A percentile compares a stretch with the other conserved stretches of the same genome.
These are phyloP conservation scores for Elsinoe batatas DNA, from an alignment of 2,329 filamentous ascomycete species.

Conservation along the genomic window DNA sequence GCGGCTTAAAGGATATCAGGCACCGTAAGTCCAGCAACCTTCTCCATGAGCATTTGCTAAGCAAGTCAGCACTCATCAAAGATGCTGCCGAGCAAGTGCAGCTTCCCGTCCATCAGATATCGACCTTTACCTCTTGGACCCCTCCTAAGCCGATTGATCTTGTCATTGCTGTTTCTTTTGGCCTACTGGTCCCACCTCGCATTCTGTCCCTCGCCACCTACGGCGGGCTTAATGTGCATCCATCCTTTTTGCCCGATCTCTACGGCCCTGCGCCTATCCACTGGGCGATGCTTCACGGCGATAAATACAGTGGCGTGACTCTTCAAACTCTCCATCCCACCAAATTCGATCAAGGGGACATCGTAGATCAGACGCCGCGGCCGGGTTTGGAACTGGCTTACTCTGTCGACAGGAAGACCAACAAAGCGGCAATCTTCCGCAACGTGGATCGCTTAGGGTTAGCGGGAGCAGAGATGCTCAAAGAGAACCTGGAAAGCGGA, in stretches of 20 bases:
- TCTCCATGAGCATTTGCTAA: slow-evolving; percentile 13
- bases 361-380: slow-evolving; percentile 55
- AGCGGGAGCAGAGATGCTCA: slow-evolving; percentile 61
- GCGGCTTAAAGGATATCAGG: slow-evolving; percentile 58
- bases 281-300: slow-evolving; percentile 61
- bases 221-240: slow-evolving; percentile 87
- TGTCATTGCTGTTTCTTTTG: slow-evolving; percentile 88
- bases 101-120: slow-evolving; percentile 61
- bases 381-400: slow-evolving; percentile 39
- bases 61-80: slow-evolving; percentile 59
- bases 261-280: slow-evolving; percentile 80
- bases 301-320: slow-evolving; percentile 59
- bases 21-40: slow-evolving; percentile 43
- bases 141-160: slow-evolving; percentile 59
- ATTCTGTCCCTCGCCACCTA: slow-evolving; percentile 63
- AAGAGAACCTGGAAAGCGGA: slow-evolving; percentile 51
- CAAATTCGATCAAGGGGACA: slow-evolving; percentile 66
- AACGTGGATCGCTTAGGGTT: slow-evolving; percentile 43
- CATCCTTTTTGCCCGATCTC: slow-evolving; percentile 78
- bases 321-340: slow-evolving; percentile 75
- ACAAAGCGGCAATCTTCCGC: background rate
- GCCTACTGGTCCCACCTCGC: slow-evolving; percentile 72
- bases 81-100: slow-evolving; percentile 49
- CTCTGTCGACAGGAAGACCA: background rate
- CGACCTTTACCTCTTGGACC: slow-evolving; percentile 78